These are phyloP conservation scores for Haemoproteus tartakovskyi DNA, from an alignment of 169 alveolate genomes.

Conservation along the genomic window DNA sequence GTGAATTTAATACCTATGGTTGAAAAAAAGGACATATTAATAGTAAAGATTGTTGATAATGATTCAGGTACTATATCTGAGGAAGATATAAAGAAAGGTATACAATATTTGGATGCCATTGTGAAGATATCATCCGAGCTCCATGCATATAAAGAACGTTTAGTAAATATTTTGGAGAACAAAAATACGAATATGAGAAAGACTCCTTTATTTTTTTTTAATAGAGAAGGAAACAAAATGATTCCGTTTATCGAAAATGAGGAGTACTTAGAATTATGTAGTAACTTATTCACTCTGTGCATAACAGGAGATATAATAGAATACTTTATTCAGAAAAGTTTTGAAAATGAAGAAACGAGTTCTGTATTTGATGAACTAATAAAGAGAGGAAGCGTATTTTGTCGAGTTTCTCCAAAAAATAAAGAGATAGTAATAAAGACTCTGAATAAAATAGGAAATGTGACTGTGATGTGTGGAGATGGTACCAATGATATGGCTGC, in stretches of 20 bases:
- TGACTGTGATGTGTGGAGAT: constrained; percentile 97
- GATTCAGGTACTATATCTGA: too few species aligned
- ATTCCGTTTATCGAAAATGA: constrained; percentile 50
- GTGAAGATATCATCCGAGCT: too few species aligned
- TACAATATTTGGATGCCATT: too few species aligned
- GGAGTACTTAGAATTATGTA: constrained; percentile 16
- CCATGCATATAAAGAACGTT: too few species aligned
- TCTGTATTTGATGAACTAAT: constrained; percentile 27
- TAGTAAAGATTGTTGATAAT: constrained; percentile 75
- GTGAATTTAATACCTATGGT: constrained; percentile 66
- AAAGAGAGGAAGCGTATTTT: constrained; percentile 80
- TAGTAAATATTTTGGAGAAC: too few species aligned
- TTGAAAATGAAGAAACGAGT: constrained; percentile 17
- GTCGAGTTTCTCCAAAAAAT: constrained; percentile 95
- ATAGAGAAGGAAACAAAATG: constrained; percentile 61
- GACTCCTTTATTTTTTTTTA: constrained; percentile 18
- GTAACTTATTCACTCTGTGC: constrained; percentile 38
- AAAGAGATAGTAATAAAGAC: constrained; percentile 86
- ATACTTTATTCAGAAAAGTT: constrained; percentile 68
- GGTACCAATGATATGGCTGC: constrained; percentile 99
- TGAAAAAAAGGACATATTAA: constrained; percentile 26
- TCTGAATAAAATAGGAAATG: constrained; percentile 80
- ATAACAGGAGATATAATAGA: constrained; percentile 72
- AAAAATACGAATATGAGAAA: constrained; percentile 4
- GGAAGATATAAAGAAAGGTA: too few species aligned